Base-by-base conservation (phyloP, 208 protist genomes). In the Leishmania tropica region DNA sequence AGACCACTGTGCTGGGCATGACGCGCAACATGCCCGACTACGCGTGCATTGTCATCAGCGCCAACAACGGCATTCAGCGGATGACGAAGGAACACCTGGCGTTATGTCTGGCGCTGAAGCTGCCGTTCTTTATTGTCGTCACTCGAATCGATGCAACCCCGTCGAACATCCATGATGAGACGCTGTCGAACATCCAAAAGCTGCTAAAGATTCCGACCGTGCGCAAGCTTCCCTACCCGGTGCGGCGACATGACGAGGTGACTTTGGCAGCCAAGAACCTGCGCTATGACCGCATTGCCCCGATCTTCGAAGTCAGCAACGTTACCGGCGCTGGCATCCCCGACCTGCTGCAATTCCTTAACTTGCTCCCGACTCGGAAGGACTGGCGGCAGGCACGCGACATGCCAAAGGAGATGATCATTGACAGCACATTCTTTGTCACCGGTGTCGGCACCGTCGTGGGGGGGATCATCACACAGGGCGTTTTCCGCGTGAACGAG, bases 61-160 rank as follows among this genome's bases (percentile, higher is more conserved):
- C 94, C 8, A 98, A 98, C 85, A 97, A 97, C 87, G 96, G 94
- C 64, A 95, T 98, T 81, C 94, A 98, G 76, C 91, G 97, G 60
- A 99, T 99, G 96, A 99, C 95, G 15, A 98, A 97, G 81, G 99
- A 99, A 85, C 98, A 99, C 84, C 83, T 99, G 31, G 98, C 96
- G 47, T 89, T 99, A 21, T 98, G 97, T 54, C 83, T 99, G 0
- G 98, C 99, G n/a, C 85, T 99, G 47, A 96, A 98, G 68, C 88
- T 99, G 54, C 99, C 99, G 35, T 97, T 99, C 47, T 99, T 97
- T 83, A 81, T 99, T 70, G 97, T 99, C 6, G 83, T 99, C 40
- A 99, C 99, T 1, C 99, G 99, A 81, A 98, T 99, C 76, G 99
- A 99, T 83, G 93, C 97, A 28, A 98, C 96, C 11, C 98, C 98